These are phyloP conservation scores for Helicocarpus griseus DNA, from an alignment of 2,329 filamentous ascomycete species.

Conservation along the genomic window DNA sequence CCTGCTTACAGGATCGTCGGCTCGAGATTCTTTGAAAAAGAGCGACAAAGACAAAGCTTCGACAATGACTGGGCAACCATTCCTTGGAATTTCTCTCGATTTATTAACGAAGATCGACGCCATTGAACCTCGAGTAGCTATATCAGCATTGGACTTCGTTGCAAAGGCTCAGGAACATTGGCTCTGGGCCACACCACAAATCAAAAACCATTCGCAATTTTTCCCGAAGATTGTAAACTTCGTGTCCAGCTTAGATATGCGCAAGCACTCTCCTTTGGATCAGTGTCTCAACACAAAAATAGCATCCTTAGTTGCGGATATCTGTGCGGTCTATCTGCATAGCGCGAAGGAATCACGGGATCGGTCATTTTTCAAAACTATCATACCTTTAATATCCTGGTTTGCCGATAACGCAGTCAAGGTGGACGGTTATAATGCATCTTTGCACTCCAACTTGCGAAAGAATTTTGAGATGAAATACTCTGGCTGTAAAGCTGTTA, in stretches of 20 bases:
- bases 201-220: slow-evolving; percentile 65
- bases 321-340: slow-evolving; percentile 84
- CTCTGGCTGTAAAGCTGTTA: slow-evolving; percentile 58
- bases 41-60: slow-evolving; percentile 41
- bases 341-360: slow-evolving; percentile 69
- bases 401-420: slow-evolving; percentile 67
- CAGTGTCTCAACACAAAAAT: slow-evolving; percentile 56
- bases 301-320: slow-evolving; percentile 74
- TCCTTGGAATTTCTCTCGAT: slow-evolving; percentile 65
- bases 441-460: slow-evolving; percentile 74
- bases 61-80: slow-evolving; percentile 47
- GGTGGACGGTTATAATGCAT: slow-evolving; percentile 76
- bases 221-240: slow-evolving; percentile 63
- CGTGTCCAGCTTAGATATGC: slow-evolving; percentile 50
- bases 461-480: slow-evolving; percentile 78
- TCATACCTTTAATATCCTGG: slow-evolving; percentile 69
- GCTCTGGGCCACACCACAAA: slow-evolving; percentile 81
- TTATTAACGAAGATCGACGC: slow-evolving; percentile 57
- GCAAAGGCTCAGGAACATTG: slow-evolving; percentile 85
- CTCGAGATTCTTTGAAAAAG: slow-evolving; percentile 60
- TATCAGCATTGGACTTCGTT: slow-evolving; percentile 77
- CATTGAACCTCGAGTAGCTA: slow-evolving; percentile 54
- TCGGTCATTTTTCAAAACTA: slow-evolving; percentile 54
- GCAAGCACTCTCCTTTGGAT: slow-evolving; percentile 37
- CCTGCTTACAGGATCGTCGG: slow-evolving; percentile 77